Base-by-base conservation (phyloP, 1,139 yeast species). In the Schizosaccharomyces versatilis region DNA sequence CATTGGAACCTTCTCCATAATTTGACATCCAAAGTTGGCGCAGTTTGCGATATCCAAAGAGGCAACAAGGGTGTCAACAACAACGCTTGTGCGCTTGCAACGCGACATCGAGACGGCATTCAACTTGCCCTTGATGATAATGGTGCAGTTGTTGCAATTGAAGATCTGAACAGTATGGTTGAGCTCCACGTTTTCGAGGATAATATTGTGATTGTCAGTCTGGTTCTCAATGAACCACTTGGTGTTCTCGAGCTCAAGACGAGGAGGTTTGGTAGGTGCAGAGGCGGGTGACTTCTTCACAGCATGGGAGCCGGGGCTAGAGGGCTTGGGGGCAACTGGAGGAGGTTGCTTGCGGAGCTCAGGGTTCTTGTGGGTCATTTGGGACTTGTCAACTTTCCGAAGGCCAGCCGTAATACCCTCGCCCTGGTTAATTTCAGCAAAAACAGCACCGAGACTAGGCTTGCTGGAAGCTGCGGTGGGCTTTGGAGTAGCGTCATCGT, bases 321-420 rank as follows among this genome's bases (percentile, higher is more conserved):
- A 68, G 73, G 73, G 55, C 70, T 68, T 51, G 39, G 69, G 62
- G 10, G 65, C 56, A 1, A 68, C 62, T 2, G 72, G 68, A 3
- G 73, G 67, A 0, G 73, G 68, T 1, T 74, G 66, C 9, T 73
- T 74, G 64, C 94, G 80, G 62, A 85, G 72, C 49, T 73, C 81
- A 5, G 96, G 96, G 68, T 86, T 86, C 70, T 86, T 88, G 69
- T 86, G 96, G 39, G 95, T 85, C 93, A 84, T 85, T 69, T 86
- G 84, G 17, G 94, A 81, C 69, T 79, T 84, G 62, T 86, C 96
- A 51, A 90, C 97, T 68, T 90, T 90, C 66, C 81, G 84, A 63
- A 93, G 77, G 5, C 86, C 84, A 38, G 88, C 72, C 1, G 97
- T 88, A 63, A 93, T 81, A 47, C 70, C 70, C 61, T 80, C 84